phyloP scores from a whole-genome alignment of 768 basidiomycete genomes.

The Lentinula guzmanii region DNA sequence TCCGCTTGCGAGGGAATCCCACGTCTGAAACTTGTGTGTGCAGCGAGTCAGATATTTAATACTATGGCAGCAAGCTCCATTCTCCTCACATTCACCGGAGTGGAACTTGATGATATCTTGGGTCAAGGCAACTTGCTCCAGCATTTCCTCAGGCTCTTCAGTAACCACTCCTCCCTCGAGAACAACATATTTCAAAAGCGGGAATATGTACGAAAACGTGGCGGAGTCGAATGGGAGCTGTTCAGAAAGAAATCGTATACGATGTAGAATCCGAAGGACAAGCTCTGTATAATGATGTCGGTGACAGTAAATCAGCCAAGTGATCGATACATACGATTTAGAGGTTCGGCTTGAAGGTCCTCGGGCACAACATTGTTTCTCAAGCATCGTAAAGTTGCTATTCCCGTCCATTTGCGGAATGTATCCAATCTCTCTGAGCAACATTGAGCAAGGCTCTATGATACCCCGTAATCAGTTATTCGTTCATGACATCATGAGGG shows the following conservation, averaged over 20 bases:
- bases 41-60: neutral
- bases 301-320: neutral
- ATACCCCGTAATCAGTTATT: neutral
- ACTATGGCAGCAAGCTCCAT: neutral
- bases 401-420: conserved; percentile 67
- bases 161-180: conserved; percentile 60
- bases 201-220: conserved; percentile 78
- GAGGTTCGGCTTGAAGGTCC: conserved; percentile 64
- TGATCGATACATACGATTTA: conserved; percentile 42
- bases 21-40: conserved; percentile 51
- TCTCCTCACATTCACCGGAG: conserved; percentile 61
- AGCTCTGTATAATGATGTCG: conserved; percentile 42
- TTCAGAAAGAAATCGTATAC: conserved; percentile 75
- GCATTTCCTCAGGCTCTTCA: conserved; percentile 64
- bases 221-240: conserved; percentile 78
- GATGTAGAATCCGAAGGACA: conserved; percentile 79
- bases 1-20: conserved; percentile 68
- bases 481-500: neutral
- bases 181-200: conserved; percentile 68
- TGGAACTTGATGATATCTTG: conserved; percentile 68
- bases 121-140: conserved; percentile 74
- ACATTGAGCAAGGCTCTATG: conserved; percentile 61
- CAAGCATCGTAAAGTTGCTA: conserved; percentile 76
- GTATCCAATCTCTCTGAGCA: conserved; percentile 71
- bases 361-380: conserved; percentile 63